Evolutionary conservation across 2,329 filamentous ascomycete species (phyloP), one percentile per base, ranked within the genome.

Genomic region (Aspergillus neotritici): DNA sequence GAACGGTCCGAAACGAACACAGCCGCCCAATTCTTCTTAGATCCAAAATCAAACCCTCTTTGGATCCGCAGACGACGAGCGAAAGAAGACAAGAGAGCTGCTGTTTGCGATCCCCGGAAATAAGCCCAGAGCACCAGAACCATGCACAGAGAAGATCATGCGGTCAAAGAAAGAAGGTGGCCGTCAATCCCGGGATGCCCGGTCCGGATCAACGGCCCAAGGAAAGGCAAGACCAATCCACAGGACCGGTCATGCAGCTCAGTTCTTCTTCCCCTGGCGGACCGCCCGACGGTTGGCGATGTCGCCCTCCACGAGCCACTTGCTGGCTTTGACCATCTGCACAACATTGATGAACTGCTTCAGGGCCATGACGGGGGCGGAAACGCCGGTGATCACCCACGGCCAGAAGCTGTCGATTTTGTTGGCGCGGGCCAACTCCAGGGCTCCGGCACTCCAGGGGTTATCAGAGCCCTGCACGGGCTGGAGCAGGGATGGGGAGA

Each of bases 341-440:
- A 97, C 78, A 39, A 96, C 77, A 60, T 98, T 98, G 75, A 97
- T 87, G 60, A 86, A 77, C 65, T 98, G 93, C 78, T 98, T 98
- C 55, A 83, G 76, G 16, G 81, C 73, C 90, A 97, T 97, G 63
- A 96, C 75, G 10, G 90, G 90, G 54, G 85, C 82, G 58, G 86
- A 90, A 56, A 94, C 70, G 17, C 80, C 79, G 34, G 87, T 86
- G 51, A 97, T 76, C 38, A 93, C 77, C 93, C 86, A 89, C 0
- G 86, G 86, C 58, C 80, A 68, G 50, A 75, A 78, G 48, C 82
- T 85, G 61, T 87, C 84, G 75, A 89, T 86, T 74, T 97, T 97
- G 76, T 96, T 97, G 43, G 89, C 90, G 49, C 87, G 83, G 12
- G 90, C 91, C 67, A 94, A 77, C 70, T 97, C 91, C 67, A 96